These are phyloP conservation scores for Paecilomyces formosus DNA, from an alignment of 2,329 filamentous ascomycete species.

Conservation along the genomic window DNA sequence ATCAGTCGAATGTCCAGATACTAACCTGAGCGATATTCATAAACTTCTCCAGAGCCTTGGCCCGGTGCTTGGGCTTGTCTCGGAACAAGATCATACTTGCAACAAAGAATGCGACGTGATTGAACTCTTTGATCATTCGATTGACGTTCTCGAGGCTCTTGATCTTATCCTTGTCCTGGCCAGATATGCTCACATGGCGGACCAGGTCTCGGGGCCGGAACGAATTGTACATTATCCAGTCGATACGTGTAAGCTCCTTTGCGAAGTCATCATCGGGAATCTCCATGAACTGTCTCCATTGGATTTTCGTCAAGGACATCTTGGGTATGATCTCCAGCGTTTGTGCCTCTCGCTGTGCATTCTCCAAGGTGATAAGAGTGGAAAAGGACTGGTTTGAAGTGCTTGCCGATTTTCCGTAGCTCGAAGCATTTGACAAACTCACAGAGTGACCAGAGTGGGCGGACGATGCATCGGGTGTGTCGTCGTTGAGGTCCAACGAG, in stretches of 20 bases:
- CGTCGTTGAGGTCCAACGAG: constrained; percentile 31
- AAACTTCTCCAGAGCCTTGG: constrained; percentile 86
- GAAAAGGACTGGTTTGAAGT: constrained; percentile 35
- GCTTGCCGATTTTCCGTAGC: constrained; percentile 29
- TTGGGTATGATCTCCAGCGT: constrained; percentile 62
- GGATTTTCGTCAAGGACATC: constrained; percentile 68
- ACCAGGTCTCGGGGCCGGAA: constrained; percentile 90
- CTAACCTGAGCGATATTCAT: constrained; percentile 69
- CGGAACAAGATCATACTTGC: constrained; percentile 78
- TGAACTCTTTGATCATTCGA: constrained; percentile 90
- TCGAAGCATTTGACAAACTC: constrained; percentile 32
- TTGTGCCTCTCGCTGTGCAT: constrained; percentile 71
- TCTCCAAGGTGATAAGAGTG: constrained; percentile 46
- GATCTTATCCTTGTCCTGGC: constrained; percentile 45
- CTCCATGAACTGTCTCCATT: constrained; percentile 88
- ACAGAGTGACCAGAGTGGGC: constrained; percentile 29
- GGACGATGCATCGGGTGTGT: constrained; percentile 20
- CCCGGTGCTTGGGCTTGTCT: constrained; percentile 93
- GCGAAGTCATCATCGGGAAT: constrained; percentile 78
- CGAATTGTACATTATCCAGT: constrained; percentile 97
- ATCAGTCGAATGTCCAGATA: constrained; percentile 1
- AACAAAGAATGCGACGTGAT: constrained; percentile 76
- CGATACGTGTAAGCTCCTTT: constrained; percentile 85
- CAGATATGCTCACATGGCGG: constrained; percentile 73
- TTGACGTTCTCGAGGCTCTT: constrained; percentile 78